These are phyloP conservation scores for Novakomyces olei DNA, from an alignment of 805 yeast species.

Conservation along the genomic window DNA sequence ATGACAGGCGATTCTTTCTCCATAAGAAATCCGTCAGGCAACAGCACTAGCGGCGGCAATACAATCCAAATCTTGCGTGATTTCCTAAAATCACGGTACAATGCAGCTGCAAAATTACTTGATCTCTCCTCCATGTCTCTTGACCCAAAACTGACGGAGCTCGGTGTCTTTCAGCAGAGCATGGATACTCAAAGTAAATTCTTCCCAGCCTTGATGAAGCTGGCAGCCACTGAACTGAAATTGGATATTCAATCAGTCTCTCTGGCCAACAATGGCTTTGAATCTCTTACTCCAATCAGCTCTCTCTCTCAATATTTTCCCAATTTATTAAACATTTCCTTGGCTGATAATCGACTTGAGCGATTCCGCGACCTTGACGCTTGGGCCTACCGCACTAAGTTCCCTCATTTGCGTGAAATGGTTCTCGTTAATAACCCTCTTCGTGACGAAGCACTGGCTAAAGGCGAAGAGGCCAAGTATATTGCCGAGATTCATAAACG, in stretches of 20 bases:
- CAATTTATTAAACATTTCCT: conserved; percentile 47
- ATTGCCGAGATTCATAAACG: conserved; percentile 39
- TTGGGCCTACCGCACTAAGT: conserved; percentile 43
- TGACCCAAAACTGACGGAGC: conserved; percentile 36
- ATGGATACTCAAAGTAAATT: conserved; percentile 42
- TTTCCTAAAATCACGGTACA: conserved; percentile 46
- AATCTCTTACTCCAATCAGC: conserved; percentile 36
- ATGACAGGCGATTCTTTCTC: too few relatives aligned
- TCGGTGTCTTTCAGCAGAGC: conserved; percentile 38
- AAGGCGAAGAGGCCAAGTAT: conserved; percentile 22
- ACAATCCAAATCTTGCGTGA: conserved; percentile 42
- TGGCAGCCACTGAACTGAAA: conserved; percentile 29
- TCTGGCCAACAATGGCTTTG: conserved; percentile 28
- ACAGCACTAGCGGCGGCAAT: too few relatives aligned
- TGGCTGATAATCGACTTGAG: conserved; percentile 50
- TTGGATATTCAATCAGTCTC: conserved; percentile 44
- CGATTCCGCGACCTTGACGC: conserved; percentile 39
- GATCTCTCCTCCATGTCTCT: conserved; percentile 42
- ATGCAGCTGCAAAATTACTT: conserved; percentile 38
- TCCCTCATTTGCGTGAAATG: conserved; percentile 50
- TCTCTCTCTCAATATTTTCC: conserved; percentile 60
- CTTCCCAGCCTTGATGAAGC: conserved; percentile 72
- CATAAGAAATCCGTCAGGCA: too few relatives aligned
- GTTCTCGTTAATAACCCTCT: conserved; percentile 65
- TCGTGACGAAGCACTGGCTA: conserved; percentile 11